Percentiles rank a stretch among this genome's conserved stretches.
Evolutionary conservation across 352 stramenopile genomes (phyloP).

Genomic region (Globisporangium takayamanum): DNA sequence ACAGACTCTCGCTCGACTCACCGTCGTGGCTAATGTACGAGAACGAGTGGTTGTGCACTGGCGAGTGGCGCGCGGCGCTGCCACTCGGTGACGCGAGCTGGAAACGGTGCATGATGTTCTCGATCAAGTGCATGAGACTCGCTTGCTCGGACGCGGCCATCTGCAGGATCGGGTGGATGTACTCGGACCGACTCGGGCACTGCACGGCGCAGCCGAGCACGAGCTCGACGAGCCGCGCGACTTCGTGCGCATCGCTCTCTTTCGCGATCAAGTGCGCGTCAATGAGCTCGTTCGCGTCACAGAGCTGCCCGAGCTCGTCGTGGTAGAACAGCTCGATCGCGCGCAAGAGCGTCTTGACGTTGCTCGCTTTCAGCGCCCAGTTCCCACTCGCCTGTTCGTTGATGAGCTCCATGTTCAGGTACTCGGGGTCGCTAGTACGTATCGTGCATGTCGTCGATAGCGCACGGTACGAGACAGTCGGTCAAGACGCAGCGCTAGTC

Average conservation of each 20-base stretch:
- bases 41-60: slow-evolving; percentile 40
- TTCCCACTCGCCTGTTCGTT: slow-evolving; percentile 49
- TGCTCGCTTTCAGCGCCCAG: slow-evolving; percentile 75
- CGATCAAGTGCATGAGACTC: slow-evolving; percentile 81
- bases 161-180: slow-evolving; percentile 82
- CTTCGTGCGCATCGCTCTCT: slow-evolving; percentile 58
- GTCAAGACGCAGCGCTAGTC: too few species aligned
- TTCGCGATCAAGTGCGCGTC: slow-evolving; percentile 65
- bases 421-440: slow-evolving; percentile 59
- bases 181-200: slow-evolving; percentile 70
- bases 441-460: not conserved
- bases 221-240: slow-evolving; percentile 63
- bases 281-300: slow-evolving; percentile 60
- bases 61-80: slow-evolving; percentile 15
- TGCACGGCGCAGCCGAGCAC: slow-evolving; percentile 77
- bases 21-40: slow-evolving; percentile 42
- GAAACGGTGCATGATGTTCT: slow-evolving; percentile 79
- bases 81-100: slow-evolving; percentile 40
- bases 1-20: slow-evolving; percentile 37
- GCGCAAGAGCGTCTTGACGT: slow-evolving; percentile 73
- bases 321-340: slow-evolving; percentile 78
- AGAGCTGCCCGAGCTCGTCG: slow-evolving; percentile 74
- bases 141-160: slow-evolving; percentile 73
- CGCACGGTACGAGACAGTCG: not conserved
- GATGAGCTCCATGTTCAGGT: slow-evolving; percentile 73